Conservation (phyloP, 1,139 yeast species). For the Arxiozyma slooffiae region DNA sequence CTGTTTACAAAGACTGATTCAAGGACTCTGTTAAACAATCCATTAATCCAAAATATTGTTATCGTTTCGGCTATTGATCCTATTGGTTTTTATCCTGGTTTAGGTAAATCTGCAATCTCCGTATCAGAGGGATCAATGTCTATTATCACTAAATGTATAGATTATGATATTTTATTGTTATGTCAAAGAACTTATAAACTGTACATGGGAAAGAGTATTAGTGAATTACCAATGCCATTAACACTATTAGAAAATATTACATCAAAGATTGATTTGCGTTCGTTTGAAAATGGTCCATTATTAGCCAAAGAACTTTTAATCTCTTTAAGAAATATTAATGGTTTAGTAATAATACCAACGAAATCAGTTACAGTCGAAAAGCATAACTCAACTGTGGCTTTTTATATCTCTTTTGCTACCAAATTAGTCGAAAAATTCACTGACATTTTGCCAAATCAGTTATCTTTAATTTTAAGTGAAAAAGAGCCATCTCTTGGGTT, state of each 20-base stretch:
- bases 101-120: constrained; percentile 24
- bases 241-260: constrained; percentile 39
- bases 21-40: constrained; percentile 33
- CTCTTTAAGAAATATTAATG: constrained; percentile 38
- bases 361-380: constrained; percentile 15
- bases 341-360: constrained; percentile 32
- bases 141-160: constrained; percentile 40
- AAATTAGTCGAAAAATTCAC: constrained; percentile 31
- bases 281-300: constrained; percentile 34
- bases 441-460: constrained; percentile 38
- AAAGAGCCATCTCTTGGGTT: constrained; percentile 40
- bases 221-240: constrained; percentile 35
- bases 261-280: constrained; percentile 32
- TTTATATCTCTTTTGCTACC: constrained; percentile 24
- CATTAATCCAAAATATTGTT: constrained; percentile 32
- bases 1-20: constrained; percentile 38
- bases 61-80: constrained; percentile 33
- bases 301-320: constrained; percentile 36
- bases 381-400: constrained; percentile 25
- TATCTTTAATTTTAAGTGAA: constrained; percentile 36
- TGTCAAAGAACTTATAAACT: constrained; percentile 45
- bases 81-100: constrained; percentile 27
- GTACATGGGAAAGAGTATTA: constrained; percentile 29
- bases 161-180: constrained; percentile 48
- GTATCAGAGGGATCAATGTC: constrained; percentile 33